phyloP scores from a whole-genome alignment of 2,329 filamentous ascomycete species.

The Penicillium sp. region DNA sequence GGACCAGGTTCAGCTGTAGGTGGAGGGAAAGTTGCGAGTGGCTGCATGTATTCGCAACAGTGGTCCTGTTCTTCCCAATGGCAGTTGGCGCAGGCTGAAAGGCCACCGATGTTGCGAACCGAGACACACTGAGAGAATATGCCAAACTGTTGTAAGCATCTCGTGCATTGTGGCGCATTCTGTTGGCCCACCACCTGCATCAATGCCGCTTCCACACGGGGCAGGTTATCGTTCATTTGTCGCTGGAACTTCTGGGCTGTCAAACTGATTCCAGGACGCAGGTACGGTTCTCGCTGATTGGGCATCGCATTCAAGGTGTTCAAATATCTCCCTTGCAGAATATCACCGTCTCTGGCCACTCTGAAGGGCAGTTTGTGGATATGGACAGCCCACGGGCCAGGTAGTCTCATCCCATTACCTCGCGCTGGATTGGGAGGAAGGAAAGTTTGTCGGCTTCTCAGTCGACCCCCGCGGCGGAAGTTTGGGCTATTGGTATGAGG shows the following conservation, averaged over 20 bases:
- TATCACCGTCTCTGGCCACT: neutral
- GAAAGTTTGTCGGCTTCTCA: neutral
- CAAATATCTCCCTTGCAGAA: neutral
- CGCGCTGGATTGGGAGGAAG: neutral
- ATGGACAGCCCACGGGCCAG: neutral
- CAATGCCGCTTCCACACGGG: neutral
- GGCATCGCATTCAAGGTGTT: neutral
- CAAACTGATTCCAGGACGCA: neutral
- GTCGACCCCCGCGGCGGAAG: neutral
- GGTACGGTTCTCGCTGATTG: neutral
- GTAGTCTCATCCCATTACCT: neutral
- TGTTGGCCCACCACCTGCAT: neutral
- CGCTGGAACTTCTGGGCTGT: neutral
- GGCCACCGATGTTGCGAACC: neutral
- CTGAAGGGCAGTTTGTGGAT: neutral
- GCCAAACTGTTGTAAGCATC: neutral
- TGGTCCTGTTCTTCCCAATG: neutral
- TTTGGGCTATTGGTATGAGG: neutral
- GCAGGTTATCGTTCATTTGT: neutral
- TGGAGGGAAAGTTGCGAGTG: rapidly evolving
- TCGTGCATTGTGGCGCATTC: neutral
- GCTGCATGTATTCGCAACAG: neutral
- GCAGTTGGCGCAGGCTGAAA: neutral
- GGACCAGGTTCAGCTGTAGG: neutral
- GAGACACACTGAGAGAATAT: neutral